Conservation (phyloP, 2,329 filamentous ascomycete species). For the Aspergillus sp. region DNA sequence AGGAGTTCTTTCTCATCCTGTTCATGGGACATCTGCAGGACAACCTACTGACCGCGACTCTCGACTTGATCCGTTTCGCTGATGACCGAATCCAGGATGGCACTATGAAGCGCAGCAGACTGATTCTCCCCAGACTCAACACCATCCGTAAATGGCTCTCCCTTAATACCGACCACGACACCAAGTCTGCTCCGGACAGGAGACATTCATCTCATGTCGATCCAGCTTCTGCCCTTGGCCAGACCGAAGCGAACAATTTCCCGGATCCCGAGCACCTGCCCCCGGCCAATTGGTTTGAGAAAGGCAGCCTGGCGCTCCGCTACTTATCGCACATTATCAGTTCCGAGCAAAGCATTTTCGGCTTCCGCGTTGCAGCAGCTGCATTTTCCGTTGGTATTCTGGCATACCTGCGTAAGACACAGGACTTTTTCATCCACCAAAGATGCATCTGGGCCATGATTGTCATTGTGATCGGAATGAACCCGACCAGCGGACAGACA, state of each 20-base stretch:
- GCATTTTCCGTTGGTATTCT: constrained; percentile 70
- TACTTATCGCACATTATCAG: constrained; percentile 59
- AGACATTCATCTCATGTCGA: constrained; percentile 22
- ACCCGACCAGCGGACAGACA: constrained; percentile 65
- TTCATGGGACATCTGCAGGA: constrained; percentile 69
- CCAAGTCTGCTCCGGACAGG: constrained; percentile 2
- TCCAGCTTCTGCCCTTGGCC: constrained; percentile 52
- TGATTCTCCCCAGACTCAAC: constrained; percentile 64
- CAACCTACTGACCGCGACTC: constrained; percentile 58
- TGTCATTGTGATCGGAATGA: constrained; percentile 71
- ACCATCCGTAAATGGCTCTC: constrained; percentile 63
- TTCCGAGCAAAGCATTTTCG: constrained; percentile 67
- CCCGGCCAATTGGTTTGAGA: constrained; percentile 61
- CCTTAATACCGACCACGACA: constrained; percentile 14
- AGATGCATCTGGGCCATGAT: constrained; percentile 75
- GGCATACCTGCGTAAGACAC: constrained; percentile 63
- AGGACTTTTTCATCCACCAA: constrained; percentile 67
- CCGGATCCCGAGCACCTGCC: constrained; percentile 71
- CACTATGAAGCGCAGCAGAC: constrained; percentile 59
- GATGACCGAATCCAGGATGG: constrained; percentile 64
- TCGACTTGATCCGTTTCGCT: constrained; percentile 65
- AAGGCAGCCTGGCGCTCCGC: constrained; percentile 60
- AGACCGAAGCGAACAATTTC: constrained; percentile 43
- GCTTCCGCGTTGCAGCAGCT: constrained; percentile 68
- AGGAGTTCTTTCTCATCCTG: constrained; percentile 63